Percentiles rank a stretch among this genome's conserved stretches.
Evolutionary conservation across 148 eudicot species (phyloP).

Genomic region (Nepenthes gracilis): DNA sequence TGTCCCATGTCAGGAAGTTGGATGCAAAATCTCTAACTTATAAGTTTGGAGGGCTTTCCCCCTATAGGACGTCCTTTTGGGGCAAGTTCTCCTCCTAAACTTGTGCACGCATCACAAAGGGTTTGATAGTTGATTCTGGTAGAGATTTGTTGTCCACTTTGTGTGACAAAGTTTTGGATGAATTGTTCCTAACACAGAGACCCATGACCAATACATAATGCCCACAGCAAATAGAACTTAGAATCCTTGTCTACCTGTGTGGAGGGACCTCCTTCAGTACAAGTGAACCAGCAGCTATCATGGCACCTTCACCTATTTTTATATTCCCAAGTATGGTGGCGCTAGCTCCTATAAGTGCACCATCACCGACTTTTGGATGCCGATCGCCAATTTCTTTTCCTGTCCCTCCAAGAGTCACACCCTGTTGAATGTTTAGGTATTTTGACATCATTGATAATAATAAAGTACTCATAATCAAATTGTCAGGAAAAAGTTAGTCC

Average conservation of each 20-base stretch:
- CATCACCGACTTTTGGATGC: slow-evolving; percentile 57
- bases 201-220: neutral
- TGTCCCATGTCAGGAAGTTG: no score
- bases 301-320: slow-evolving; percentile 53
- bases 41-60: no score
- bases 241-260: slow-evolving; percentile 24
- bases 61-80: no score
- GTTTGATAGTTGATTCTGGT: no score
- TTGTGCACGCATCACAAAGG: no score
- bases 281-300: slow-evolving; percentile 59
- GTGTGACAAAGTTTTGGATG: no score
- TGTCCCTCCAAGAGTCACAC: slow-evolving; percentile 56
- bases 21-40: no score
- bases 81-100: no score
- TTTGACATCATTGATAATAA: neutral
- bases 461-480: neutral
- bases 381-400: slow-evolving; percentile 58
- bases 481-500: neutral
- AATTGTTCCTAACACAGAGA: neutral
- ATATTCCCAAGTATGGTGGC: slow-evolving; percentile 51
- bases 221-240: neutral
- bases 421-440: slow-evolving; percentile 20
- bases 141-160: no score
- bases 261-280: slow-evolving; percentile 51
- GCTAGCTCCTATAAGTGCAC: slow-evolving; percentile 55